Percentiles rank a stretch among this genome's conserved stretches.
phyloP scores from a whole-genome alignment of 2,329 filamentous ascomycete genomes.

The Cladophialophora yegresii region DNA sequence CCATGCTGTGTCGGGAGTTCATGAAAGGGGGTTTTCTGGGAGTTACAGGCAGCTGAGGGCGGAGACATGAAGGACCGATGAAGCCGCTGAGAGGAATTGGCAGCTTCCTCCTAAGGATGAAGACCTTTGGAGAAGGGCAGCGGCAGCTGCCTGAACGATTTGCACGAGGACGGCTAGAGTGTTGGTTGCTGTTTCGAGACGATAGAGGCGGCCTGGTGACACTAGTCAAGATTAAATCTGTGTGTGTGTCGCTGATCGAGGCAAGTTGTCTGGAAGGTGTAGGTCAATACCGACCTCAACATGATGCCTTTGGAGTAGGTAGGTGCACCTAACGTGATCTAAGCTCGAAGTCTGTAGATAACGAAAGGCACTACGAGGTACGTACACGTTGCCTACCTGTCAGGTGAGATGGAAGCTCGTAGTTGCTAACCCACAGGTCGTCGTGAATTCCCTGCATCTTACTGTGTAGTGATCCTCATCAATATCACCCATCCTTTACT shows the following conservation, averaged over 20 bases:
- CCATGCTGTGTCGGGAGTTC: neutral
- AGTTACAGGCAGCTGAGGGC: too few species aligned
- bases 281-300: neutral
- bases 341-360: neutral
- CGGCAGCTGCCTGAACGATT: neutral
- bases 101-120: too few species aligned
- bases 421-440: neutral
- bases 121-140: neutral
- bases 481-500: neutral
- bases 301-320: too few species aligned
- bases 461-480: neutral
- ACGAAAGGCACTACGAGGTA: neutral
- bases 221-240: too few species aligned
- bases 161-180: neutral
- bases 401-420: neutral
- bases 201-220: too few species aligned
- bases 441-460: neutral
- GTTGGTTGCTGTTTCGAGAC: too few species aligned
- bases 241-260: too few species aligned
- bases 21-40: neutral
- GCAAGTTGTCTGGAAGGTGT: too few species aligned
- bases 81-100: neutral
- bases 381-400: neutral
- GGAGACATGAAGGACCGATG: neutral
- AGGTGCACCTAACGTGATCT: neutral